Conservation (phyloP, 805 yeast species). For the Ogataea parapolymorpha region DNA sequence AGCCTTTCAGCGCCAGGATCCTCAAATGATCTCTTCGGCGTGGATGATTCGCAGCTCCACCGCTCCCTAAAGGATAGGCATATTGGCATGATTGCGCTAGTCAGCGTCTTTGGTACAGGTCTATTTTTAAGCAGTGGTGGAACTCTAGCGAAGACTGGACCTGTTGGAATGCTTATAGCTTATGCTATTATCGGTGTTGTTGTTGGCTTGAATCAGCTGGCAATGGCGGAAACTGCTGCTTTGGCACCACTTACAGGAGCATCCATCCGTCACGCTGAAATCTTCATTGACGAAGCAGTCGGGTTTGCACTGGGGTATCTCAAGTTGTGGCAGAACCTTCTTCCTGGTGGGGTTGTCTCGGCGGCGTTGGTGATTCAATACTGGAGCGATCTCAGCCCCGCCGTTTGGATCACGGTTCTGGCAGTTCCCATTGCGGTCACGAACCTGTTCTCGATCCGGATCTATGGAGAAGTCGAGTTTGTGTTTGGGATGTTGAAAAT, state of each 20-base stretch:
- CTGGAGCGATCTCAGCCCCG: no score
- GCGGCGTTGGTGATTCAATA: no score
- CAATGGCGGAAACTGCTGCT: neutral
- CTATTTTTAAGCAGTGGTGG: neutral
- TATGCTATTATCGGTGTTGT: neutral
- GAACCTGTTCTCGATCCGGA: conserved; percentile 47
- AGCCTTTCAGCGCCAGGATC: neutral
- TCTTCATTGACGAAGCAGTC: neutral
- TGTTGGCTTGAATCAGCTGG: neutral
- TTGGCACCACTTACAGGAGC: neutral
- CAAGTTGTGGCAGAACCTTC: neutral
- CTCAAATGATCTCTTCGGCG: neutral
- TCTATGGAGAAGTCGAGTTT: conserved; percentile 50
- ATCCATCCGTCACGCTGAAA: neutral
- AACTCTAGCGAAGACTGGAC: neutral
- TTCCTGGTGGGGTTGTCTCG: neutral
- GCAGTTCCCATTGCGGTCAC: conserved; percentile 40
- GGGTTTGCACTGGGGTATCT: neutral
- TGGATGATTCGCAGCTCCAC: neutral
- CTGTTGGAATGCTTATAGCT: neutral
- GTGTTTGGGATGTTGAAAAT: conserved; percentile 61
- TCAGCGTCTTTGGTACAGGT: neutral
- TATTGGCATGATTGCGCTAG: neutral
- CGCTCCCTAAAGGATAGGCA: neutral
- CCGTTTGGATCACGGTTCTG: conserved; percentile 39